Conservation (phyloP, 257 asterid genomes). For the Nicotiana tomentosiformis region DNA sequence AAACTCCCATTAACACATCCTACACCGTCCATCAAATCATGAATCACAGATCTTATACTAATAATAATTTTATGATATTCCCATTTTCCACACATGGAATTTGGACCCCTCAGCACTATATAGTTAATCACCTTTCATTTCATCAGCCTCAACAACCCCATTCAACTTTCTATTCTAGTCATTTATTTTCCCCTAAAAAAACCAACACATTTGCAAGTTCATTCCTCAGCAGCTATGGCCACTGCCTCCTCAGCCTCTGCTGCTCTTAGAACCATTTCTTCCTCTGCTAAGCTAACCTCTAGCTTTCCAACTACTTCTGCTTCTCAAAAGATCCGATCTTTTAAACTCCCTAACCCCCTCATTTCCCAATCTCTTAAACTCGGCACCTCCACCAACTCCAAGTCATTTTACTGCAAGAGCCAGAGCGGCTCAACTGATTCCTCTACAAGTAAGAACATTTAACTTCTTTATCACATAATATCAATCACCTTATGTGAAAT, state of each 20-base stretch:
- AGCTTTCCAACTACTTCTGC: slow-evolving; percentile 16
- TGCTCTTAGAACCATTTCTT: slow-evolving; percentile 34
- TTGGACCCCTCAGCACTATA: background rate
- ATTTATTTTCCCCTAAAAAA: background rate
- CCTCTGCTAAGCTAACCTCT: slow-evolving; percentile 35
- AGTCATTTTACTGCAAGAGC: slow-evolving; percentile 49
- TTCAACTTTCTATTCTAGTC: background rate
- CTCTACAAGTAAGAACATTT: slow-evolving; percentile 26
- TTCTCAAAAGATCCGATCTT: slow-evolving; percentile 23
- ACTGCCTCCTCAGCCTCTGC: slow-evolving; percentile 45
- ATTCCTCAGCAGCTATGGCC: slow-evolving; percentile 38
- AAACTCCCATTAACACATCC: background rate
- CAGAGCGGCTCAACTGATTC: slow-evolving; percentile 39
- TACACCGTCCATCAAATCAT: background rate
- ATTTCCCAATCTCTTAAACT: slow-evolving; percentile 33
- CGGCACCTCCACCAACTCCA: slow-evolving; percentile 10
- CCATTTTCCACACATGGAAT: background rate
- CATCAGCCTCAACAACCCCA: background rate
- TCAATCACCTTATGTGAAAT: background rate
- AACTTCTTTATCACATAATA: background rate
- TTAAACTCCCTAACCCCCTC: slow-evolving; percentile 29
- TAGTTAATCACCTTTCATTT: background rate
- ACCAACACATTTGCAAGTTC: background rate
- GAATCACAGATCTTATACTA: background rate
- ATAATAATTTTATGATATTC: background rate